A percentile compares a stretch with the other conserved stretches of the same genome.
Evolutionary conservation across 2,329 filamentous ascomycete genomes (phyloP).

Genomic region (Aspergillus sp.): DNA sequence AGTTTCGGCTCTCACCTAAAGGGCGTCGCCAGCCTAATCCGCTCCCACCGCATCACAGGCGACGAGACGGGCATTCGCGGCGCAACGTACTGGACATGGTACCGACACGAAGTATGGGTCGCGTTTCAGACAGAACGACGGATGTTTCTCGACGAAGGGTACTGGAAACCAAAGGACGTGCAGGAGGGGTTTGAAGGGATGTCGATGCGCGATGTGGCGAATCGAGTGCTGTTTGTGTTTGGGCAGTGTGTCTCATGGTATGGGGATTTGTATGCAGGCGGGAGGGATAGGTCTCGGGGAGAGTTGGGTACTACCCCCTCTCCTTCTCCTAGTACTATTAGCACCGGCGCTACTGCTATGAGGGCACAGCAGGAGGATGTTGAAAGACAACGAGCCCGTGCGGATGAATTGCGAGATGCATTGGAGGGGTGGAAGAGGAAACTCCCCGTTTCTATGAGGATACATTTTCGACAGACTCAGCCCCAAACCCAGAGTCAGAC

Average conservation of each 20-base stretch:
- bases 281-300: too few relatives aligned
- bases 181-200: neutral
- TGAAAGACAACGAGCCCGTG: neutral
- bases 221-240: neutral
- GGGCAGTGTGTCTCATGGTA: constrained; percentile 1
- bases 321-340: too few relatives aligned
- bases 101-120: constrained; percentile 6
- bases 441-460: constrained; percentile 1
- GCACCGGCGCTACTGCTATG: neutral
- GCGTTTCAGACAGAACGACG: constrained; percentile 3
- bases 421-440: constrained; percentile 4
- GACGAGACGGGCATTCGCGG: neutral
- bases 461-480: too few relatives aligned
- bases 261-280: too few relatives aligned
- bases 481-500: too few relatives aligned
- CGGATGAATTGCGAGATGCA: neutral
- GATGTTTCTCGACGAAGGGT: constrained; percentile 3
- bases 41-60: neutral
- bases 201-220: constrained; percentile 5
- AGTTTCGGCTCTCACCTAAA: constrained; percentile 6
- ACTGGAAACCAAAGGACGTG: neutral
- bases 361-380: neutral
- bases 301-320: too few relatives aligned
- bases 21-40: constrained; percentile 2
- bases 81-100: constrained; percentile 9